Evolutionary conservation across 306 rosid species (phyloP), one percentile per base, ranked within the genome.

Genomic region (Ceratonia siliqua): DNA sequence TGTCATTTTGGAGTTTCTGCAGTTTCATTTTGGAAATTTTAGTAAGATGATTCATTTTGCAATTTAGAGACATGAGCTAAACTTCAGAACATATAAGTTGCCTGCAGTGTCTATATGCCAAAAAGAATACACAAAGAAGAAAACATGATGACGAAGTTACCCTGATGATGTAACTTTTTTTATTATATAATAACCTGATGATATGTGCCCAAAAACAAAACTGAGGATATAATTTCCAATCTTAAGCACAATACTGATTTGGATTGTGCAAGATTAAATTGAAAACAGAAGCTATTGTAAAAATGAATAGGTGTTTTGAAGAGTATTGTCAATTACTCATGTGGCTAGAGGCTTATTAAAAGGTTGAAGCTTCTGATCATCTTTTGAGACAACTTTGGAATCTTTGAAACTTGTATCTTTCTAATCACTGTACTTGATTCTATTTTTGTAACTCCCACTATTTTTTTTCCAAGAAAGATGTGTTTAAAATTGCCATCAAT

Each of bases 341-440:
- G 53, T 72, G 74, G 41, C 24, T 53, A 33, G 20, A 68, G 41
- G 6, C 39, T 69, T 54, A 21, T 81, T 45, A 63, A 66, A 33
- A 62, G 7, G 25, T 18, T 25, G 48, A 61, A 73, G 42, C 21
- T 61, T 57, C 59, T 41, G 20, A 62, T 54, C 21, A 63, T 62
- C 36, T 33, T 81, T 48, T 35, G 72, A 66, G 46, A 3, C 57
- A 38, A 49, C 18, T 65, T 43, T 43, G 21, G 4, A 43, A 59
- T n/a, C 6, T 32, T 59, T 59, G 66, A 30, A 59, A 17, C 21
- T 17, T 59, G 14, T 32, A 59, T 33, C 25, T n/a, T 32, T 7
- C 45, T 59, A 33, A 33, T 32, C 10, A 7, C 15, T 17, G 1
- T n/a, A 1, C 7, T 33, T 59, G 66, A 21, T n/a, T 59, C 15